A percentile compares a stretch with the other conserved stretches of the same genome.
phyloP scores from a whole-genome alignment of 1,284 basidiomycete species.

The Mycena citricolor region DNA sequence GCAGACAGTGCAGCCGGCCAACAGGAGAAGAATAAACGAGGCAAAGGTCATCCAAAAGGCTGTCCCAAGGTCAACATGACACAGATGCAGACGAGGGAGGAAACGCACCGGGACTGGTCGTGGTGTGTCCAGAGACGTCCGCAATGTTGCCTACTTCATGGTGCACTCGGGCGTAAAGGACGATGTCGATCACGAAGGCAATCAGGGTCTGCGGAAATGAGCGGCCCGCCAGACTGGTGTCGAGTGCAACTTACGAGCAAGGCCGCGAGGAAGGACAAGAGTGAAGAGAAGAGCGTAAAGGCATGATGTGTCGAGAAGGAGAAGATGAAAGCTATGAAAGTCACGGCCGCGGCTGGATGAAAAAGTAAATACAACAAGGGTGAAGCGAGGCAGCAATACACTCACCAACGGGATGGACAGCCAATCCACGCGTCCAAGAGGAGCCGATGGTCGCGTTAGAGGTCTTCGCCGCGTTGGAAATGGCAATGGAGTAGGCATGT shows the following conservation, averaged over 20 bases:
- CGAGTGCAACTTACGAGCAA: slow-evolving; percentile 37
- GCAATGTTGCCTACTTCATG: slow-evolving; percentile 51
- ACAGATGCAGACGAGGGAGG: neutral
- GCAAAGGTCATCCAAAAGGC: slow-evolving; percentile 76
- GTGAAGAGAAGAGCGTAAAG: slow-evolving; percentile 55
- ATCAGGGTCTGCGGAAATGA: slow-evolving; percentile 42
- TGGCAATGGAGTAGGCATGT: slow-evolving; percentile 52
- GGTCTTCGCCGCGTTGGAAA: slow-evolving; percentile 35
- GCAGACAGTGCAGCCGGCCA: slow-evolving; percentile 67
- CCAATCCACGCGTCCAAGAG: slow-evolving; percentile 72
- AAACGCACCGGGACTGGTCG: slow-evolving; percentile 55
- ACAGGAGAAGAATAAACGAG: slow-evolving; percentile 56
- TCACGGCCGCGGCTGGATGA: slow-evolving; percentile 54
- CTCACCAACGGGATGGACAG: slow-evolving; percentile 72
- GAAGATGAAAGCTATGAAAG: slow-evolving; percentile 61
- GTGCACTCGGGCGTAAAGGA: slow-evolving; percentile 62
- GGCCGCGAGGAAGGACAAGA: slow-evolving; percentile 66
- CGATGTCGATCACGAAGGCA: slow-evolving; percentile 73
- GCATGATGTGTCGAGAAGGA: slow-evolving; percentile 60
- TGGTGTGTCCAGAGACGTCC: slow-evolving; percentile 42
- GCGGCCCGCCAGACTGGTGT: neutral
- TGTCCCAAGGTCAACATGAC: slow-evolving; percentile 25
- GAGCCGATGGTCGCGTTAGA: slow-evolving; percentile 44
- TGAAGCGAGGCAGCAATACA: too few species aligned
- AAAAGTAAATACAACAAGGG: slow-evolving; percentile 8